Evolutionary conservation across 768 basidiomycete genomes (phyloP).

Genomic region (Rhodotorula babjevae): DNA sequence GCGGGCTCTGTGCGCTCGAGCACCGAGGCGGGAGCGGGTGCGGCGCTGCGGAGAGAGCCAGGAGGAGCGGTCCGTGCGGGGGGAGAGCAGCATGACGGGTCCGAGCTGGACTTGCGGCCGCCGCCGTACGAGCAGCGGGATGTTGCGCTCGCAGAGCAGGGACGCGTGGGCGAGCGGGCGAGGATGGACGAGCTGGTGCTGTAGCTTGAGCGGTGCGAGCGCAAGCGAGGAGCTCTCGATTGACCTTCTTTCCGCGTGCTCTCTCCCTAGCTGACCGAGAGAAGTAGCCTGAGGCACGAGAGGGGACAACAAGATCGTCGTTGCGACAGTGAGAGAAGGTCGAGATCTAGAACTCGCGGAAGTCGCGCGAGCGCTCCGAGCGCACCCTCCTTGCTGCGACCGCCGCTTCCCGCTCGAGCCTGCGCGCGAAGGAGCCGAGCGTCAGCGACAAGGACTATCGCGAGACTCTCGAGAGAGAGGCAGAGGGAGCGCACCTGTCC

Average conservation of each 20-base stretch:
- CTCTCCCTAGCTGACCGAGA: too few relatives aligned
- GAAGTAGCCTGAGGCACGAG: too few relatives aligned
- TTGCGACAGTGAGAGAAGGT: too few relatives aligned
- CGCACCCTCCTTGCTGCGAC: background rate
- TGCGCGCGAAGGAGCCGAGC: background rate
- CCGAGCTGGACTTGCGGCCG: background rate
- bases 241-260: too few relatives aligned
- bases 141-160: background rate
- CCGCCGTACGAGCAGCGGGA: slow-evolving; percentile 12
- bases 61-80: background rate
- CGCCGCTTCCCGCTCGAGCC: slow-evolving; percentile 5
- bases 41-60: background rate
- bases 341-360: slow-evolving; percentile 1
- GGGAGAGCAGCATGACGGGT: background rate
- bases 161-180: background rate
- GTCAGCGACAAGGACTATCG: background rate
- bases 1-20: too few relatives aligned
- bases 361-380: background rate
- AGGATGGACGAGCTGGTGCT: slow-evolving; percentile 8
- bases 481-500: slow-evolving; percentile 9
- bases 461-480: background rate
- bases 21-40: too few relatives aligned
- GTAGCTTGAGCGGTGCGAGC: background rate
- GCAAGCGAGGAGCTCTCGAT: too few relatives aligned
- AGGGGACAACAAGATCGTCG: background rate